Evolutionary conservation across 2,329 filamentous ascomycete genomes (phyloP).

Genomic region (Stagonosporopsis rhizophila): DNA sequence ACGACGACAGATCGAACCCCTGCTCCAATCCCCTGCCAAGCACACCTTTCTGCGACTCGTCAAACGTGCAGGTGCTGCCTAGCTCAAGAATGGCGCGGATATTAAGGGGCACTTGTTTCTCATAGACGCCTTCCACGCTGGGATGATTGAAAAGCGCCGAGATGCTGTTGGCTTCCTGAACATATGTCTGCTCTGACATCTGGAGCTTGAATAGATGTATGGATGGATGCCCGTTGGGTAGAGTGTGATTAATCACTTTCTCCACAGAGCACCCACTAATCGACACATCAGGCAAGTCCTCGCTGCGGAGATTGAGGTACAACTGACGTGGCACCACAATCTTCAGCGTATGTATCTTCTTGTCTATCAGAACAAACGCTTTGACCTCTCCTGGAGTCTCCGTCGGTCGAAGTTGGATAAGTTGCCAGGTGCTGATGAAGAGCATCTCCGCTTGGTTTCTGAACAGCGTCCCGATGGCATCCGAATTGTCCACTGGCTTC

Average conservation of each 20-base stretch:
- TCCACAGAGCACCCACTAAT: constrained; percentile 87
- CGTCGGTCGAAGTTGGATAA: constrained; percentile 84
- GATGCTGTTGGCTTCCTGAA: constrained; percentile 83
- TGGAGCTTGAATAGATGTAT: constrained; percentile 94
- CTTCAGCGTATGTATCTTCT: constrained; percentile 86
- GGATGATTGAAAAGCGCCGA: constrained; percentile 85
- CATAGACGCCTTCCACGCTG: constrained; percentile 96
- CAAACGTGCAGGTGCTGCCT: constrained; percentile 91
- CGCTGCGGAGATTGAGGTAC: constrained; percentile 88
- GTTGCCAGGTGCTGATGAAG: constrained; percentile 93
- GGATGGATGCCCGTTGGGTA: constrained; percentile 94
- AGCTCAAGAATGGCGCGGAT: constrained; percentile 87
- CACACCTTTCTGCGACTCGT: constrained; percentile 87
- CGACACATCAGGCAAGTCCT: constrained; percentile 86
- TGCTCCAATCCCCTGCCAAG: constrained; percentile 91
- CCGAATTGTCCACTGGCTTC: constrained; percentile 66
- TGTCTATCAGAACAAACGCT: constrained; percentile 91
- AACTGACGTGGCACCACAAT: constrained; percentile 88
- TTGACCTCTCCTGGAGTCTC: constrained; percentile 85
- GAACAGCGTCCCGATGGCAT: constrained; percentile 75
- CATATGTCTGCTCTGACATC: constrained; percentile 86
- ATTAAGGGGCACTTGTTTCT: constrained; percentile 87
- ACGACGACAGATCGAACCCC: constrained; percentile 83
- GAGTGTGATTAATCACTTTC: constrained; percentile 88
- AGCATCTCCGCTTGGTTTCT: constrained; percentile 89